A percentile compares a stretch with the other conserved stretches of the same genome.
phyloP scores from a whole-genome alignment of 805 yeast species.

The Tetrapisispora phaffii region DNA sequence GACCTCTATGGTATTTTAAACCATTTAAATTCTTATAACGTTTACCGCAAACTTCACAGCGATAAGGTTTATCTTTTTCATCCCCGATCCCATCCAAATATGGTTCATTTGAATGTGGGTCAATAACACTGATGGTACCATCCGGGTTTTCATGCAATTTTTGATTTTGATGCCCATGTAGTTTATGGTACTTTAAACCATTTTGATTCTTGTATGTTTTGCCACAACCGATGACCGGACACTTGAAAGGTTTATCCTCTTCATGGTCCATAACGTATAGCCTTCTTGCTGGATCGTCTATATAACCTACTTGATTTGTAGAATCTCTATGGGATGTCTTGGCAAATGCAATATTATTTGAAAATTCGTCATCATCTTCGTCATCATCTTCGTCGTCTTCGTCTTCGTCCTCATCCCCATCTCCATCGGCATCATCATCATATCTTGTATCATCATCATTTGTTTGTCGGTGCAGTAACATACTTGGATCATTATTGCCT shows the following conservation, averaged over 20 bases:
- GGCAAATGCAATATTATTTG: neutral
- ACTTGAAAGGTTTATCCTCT: conserved; percentile 89
- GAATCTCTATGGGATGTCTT: conserved; percentile 32
- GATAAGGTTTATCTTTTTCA: conserved; percentile 96
- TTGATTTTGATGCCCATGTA: conserved; percentile 96
- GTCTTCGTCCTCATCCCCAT: conserved; percentile 22
- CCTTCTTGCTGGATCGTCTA: conserved; percentile 95
- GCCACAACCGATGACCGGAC: conserved; percentile 97
- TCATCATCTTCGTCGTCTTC: conserved; percentile 3
- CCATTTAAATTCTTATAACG: conserved; percentile 94
- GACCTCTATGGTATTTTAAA: conserved; percentile 93
- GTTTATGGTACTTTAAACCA: conserved; percentile 88
- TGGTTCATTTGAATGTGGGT: conserved; percentile 82
- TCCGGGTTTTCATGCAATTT: conserved; percentile 83
- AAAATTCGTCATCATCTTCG: conserved; percentile 2
- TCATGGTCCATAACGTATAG: conserved; percentile 85
- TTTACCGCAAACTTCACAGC: conserved; percentile 98
- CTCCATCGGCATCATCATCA: conserved; percentile 10
- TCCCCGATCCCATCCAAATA: conserved; percentile 89
- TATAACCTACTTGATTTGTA: conserved; percentile 34
- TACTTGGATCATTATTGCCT: neutral
- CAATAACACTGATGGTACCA: conserved; percentile 85
- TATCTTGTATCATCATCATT: neutral
- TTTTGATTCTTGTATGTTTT: conserved; percentile 96
- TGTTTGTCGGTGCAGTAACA: neutral